Evolutionary conservation across 148 eudicot genomes (phyloP).

Genomic region (Gaultheria prostrata): DNA sequence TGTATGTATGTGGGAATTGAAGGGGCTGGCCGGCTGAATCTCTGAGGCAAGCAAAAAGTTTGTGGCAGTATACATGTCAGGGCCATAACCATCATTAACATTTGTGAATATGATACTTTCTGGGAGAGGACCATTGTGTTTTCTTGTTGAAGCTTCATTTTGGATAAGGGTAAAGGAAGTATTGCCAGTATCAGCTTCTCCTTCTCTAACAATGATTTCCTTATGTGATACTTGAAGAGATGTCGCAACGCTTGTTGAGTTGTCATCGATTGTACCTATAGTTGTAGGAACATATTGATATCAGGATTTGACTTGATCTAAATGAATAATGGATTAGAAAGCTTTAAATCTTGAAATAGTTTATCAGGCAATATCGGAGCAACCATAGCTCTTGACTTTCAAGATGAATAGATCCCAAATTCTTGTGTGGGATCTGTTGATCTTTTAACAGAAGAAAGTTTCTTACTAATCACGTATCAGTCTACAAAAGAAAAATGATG

Average conservation of each 20-base stretch:
- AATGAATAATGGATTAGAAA: background rate
- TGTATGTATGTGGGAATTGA: conserved; percentile 5
- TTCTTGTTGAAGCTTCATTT: conserved; percentile 19
- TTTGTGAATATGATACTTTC: conserved; percentile 52
- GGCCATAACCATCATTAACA: conserved; percentile 26
- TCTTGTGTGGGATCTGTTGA: background rate
- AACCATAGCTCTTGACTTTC: background rate
- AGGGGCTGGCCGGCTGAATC: conserved; percentile 21
- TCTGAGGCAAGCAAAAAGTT: conserved; percentile 25
- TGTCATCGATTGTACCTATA: conserved; percentile 25
- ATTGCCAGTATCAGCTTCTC: conserved; percentile 18
- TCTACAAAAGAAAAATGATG: background rate
- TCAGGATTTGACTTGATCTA: background rate
- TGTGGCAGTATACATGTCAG: conserved; percentile 24
- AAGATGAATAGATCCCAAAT: background rate
- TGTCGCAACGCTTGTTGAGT: conserved; percentile 12
- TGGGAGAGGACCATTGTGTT: conserved; percentile 39
- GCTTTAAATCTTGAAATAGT: background rate
- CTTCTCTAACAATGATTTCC: conserved; percentile 16
- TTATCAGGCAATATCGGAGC: background rate
- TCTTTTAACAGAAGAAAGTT: conserved; percentile 1
- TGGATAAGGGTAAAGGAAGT: conserved; percentile 19
- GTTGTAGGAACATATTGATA: conserved; percentile 17
- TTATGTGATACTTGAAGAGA: conserved; percentile 16
- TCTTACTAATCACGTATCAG: background rate